These are phyloP conservation scores for Choanephora cucurbitarum DNA, from an alignment of 371 early-diverging fungal species.

Conservation along the genomic window DNA sequence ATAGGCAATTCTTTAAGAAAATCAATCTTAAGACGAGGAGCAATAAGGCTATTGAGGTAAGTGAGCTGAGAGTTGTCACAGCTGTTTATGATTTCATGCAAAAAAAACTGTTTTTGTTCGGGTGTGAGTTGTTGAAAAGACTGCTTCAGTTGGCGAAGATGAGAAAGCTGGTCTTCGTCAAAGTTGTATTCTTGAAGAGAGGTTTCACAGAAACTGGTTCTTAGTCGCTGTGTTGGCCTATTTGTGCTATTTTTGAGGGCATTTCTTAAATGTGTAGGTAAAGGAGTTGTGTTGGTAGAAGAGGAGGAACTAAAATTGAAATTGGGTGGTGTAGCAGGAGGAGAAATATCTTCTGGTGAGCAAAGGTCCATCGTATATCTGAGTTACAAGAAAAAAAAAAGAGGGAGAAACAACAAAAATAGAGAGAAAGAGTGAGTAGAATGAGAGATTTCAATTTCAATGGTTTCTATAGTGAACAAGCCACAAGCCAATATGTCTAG, in stretches of 20 bases:
- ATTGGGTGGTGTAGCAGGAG: conserved; percentile 54
- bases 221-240: conserved; percentile 33
- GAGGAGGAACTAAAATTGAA: conserved; percentile 27
- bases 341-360: conserved; percentile 43
- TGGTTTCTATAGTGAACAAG: background rate
- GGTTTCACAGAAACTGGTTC: conserved; percentile 10
- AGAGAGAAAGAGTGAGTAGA: background rate
- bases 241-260: conserved; percentile 7
- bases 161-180: conserved; percentile 36
- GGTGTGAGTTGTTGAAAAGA: conserved; percentile 46
- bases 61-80: conserved; percentile 62
- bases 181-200: conserved; percentile 21
- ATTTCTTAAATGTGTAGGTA: conserved; percentile 20
- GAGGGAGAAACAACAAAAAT: background rate
- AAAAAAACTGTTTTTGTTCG: conserved; percentile 43
- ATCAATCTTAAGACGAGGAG: conserved; percentile 76
- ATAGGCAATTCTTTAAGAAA: conserved; percentile 76
- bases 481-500: background rate
- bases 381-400: background rate
- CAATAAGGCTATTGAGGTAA: conserved; percentile 57
- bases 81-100: conserved; percentile 55
- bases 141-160: conserved; percentile 41
- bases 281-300: conserved; percentile 17
- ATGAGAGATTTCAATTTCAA: background rate
- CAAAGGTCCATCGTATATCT: conserved; percentile 15